Conservation (phyloP, 495 filamentous ascomycete genomes). For the Annulohypoxylon stygium region DNA sequence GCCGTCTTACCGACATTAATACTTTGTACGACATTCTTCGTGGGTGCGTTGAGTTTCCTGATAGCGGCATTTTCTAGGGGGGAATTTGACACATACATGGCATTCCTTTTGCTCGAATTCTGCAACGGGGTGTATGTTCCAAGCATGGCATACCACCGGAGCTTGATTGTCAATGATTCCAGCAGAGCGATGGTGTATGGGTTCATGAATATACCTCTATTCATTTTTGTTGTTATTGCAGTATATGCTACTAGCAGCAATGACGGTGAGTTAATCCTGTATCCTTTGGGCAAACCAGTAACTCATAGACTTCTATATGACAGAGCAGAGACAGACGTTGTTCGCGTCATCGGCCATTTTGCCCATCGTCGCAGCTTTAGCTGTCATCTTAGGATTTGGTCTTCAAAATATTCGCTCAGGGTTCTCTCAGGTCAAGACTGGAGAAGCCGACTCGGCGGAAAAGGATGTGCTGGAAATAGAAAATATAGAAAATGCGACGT, state of each 20-base stretch:
- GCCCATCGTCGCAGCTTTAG: constrained; percentile 40
- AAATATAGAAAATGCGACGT: background rate
- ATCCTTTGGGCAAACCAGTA: background rate
- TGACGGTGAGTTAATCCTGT: constrained; percentile 47
- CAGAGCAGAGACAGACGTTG: constrained; percentile 35
- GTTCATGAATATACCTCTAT: constrained; percentile 61
- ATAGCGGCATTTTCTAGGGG: constrained; percentile 48
- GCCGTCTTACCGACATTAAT: constrained; percentile 45
- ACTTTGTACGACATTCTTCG: constrained; percentile 44
- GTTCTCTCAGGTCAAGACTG: background rate
- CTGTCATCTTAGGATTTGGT: constrained; percentile 29
- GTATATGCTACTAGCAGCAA: constrained; percentile 49
- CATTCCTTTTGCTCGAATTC: constrained; percentile 59
- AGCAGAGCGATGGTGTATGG: constrained; percentile 60
- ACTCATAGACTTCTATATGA: constrained; percentile 12
- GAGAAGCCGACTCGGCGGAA: background rate
- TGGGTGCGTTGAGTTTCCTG: constrained; percentile 48
- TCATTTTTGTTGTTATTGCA: constrained; percentile 61
- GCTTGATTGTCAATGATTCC: constrained; percentile 57
- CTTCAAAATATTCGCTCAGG: background rate
- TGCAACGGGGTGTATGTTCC: constrained; percentile 64
- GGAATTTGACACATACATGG: constrained; percentile 54
- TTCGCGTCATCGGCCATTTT: constrained; percentile 46
- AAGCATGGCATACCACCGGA: constrained; percentile 58
- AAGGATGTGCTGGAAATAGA: background rate